Evolutionary conservation across 1,284 basidiomycete species (phyloP), one percentile per base, ranked within the genome.

Genomic region (Cutaneotrichosporon daszewskae): DNA sequence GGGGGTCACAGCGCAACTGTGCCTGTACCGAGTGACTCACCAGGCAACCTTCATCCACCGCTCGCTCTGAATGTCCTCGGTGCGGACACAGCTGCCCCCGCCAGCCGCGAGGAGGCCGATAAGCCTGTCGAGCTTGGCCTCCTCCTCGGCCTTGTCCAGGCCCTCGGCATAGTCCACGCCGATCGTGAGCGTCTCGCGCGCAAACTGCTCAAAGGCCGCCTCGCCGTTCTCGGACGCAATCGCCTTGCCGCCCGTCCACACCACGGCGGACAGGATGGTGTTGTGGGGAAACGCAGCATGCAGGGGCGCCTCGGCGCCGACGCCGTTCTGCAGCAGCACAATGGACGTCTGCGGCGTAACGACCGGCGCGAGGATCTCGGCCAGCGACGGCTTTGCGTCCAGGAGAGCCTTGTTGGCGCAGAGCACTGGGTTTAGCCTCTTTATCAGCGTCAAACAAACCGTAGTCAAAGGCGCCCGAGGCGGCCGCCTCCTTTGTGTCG

Each of bases 301-400:
- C 19, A 75, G 62, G 14, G 74, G 72, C 20, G 64, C 72, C 57
- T 75, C 75, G 40, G 71, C 71, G 6, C 73, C 75, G 5, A 75
- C 71, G 18, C 75, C 75, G 51, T 76, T 76, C 57, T 76, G 75
- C 0, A 76, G 60, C 23, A 75, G 58, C n/a, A 76, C 70, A 29
- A 76, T 66, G 22, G 65, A 57, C 0, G 74, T 75, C n/a, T 47
- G 17, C 5, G 53, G 32, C 4, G 51, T 43, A 25, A 68, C 51
- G 28, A 68, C 57, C 10, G 70, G 69, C 11, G 32, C 33, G 42
- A 73, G 55, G 34, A 63, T 57, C 26, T 70, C 66, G 1, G 64
- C 54, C 3, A 70, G 59, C 3, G 62, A 64, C 2, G 71, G 71
- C 13, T 41, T 56, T 14, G 64, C 59, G 41, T 68, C 65, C 19